Conservation (phyloP, 176 grass and related monocot genomes). For the Hyparrhenia diplandra region DNA sequence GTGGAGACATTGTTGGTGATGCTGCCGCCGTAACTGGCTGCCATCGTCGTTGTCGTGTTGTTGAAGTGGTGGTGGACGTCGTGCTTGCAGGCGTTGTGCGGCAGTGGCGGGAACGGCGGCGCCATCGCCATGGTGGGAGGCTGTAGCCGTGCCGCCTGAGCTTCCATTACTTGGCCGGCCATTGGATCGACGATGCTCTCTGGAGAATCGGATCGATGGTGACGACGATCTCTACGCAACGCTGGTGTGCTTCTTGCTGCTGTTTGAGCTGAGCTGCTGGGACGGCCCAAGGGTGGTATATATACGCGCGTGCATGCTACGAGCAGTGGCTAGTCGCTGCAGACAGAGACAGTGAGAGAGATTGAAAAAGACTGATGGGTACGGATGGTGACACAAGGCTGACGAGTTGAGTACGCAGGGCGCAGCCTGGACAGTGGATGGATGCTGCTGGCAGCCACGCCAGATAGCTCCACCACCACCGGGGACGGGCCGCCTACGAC, state of each 20-base stretch:
- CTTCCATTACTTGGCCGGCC: constrained; percentile 39
- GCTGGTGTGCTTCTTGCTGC: neutral
- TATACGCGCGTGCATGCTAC: no score
- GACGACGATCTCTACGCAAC: neutral
- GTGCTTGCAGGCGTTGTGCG: constrained; percentile 19
- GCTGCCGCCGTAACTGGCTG: neutral
- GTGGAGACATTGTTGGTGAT: no score
- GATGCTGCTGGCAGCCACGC: no score
- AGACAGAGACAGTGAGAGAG: no score
- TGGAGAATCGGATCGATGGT: neutral
- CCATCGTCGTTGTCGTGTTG: neutral
- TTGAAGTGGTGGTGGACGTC: neutral
- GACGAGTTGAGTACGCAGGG: no score
- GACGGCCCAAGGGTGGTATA: neutral
- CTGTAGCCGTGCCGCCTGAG: neutral
- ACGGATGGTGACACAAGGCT: no score
- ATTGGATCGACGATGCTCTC: neutral
- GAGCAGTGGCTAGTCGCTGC: no score
- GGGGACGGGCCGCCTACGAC: no score
- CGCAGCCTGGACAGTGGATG: no score
- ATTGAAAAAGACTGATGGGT: no score
- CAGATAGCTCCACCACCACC: no score
- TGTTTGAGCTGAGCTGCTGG: neutral
- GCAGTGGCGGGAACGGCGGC: neutral
- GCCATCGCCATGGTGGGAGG: neutral